Evolutionary conservation across 1,139 yeast species (phyloP).

Genomic region (Geotrichum phurueaensis): DNA sequence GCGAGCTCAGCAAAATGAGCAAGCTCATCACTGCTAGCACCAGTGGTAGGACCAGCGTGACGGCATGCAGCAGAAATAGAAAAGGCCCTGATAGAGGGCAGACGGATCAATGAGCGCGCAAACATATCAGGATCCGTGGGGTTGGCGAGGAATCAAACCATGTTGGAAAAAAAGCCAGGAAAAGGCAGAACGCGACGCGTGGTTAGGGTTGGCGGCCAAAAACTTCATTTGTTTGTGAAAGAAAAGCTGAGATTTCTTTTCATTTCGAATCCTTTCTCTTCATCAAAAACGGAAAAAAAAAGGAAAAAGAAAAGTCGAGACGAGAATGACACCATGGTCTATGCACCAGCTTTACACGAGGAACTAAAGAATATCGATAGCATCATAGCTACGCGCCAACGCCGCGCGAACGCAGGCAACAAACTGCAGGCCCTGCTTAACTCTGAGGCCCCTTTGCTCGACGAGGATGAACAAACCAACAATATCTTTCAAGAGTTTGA

Average conservation of each 20-base stretch:
- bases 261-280: neutral
- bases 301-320: neutral
- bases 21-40: slow-evolving; percentile 44
- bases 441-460: slow-evolving; percentile 50
- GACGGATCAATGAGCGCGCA: neutral
- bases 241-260: neutral
- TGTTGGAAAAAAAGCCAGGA: neutral
- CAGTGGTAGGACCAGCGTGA: neutral
- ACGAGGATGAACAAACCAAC: slow-evolving; percentile 60
- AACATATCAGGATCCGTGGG: neutral
- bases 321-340: neutral
- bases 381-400: slow-evolving; percentile 55
- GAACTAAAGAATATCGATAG: slow-evolving; percentile 15
- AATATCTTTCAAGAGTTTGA: slow-evolving; percentile 79
- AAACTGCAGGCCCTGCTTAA: slow-evolving; percentile 67
- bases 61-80: neutral
- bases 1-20: slow-evolving; percentile 82
- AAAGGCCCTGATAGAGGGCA: neutral
- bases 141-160: neutral
- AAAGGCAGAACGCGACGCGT: neutral
- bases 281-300: neutral
- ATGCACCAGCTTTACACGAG: neutral
- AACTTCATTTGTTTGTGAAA: neutral
- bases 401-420: slow-evolving; percentile 89
- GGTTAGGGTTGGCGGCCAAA: neutral